Evolutionary conservation across 352 stramenopile genomes (phyloP).

Genomic region (Globisporangium recalcitrans): DNA sequence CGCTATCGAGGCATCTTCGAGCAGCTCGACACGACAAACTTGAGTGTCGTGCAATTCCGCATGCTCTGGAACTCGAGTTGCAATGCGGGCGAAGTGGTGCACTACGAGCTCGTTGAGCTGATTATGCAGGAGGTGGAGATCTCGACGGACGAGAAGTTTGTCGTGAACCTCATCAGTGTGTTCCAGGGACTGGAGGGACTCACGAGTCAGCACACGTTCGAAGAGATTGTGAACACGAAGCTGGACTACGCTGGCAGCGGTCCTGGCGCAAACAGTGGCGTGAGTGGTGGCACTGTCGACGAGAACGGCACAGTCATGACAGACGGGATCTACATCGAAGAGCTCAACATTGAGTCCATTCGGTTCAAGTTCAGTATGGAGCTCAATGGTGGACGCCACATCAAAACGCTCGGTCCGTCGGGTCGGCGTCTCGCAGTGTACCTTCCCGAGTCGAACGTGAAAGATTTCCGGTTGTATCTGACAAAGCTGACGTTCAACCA

Average conservation of each 20-base stretch:
- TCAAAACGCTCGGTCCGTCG: constrained; percentile 78
- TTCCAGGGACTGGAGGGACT: constrained; percentile 83
- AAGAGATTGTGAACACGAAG: constrained; percentile 76
- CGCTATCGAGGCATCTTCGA: constrained; percentile 79
- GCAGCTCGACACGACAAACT: constrained; percentile 56
- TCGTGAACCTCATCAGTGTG: constrained; percentile 86
- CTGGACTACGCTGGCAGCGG: constrained; percentile 45
- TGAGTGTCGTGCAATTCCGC: constrained; percentile 79
- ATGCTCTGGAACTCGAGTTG: constrained; percentile 85
- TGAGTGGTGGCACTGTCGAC: constrained; percentile 18
- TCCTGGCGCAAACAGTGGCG: constrained; percentile 20
- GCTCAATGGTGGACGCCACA: constrained; percentile 75
- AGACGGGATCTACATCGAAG: constrained; percentile 84
- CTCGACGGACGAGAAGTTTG: constrained; percentile 88
- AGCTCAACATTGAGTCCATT: constrained; percentile 80
- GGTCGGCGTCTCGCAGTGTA: constrained; percentile 72
- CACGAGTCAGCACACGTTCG: constrained; percentile 67
- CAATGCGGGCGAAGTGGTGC: constrained; percentile 70
- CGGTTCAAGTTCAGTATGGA: constrained; percentile 86
- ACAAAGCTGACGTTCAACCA: constrained; percentile 79
- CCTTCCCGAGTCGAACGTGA: constrained; percentile 86
- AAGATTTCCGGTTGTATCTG: constrained; percentile 83
- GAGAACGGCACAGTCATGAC: constrained; percentile 20
- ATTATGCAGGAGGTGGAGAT: constrained; percentile 87
- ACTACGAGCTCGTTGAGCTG: constrained; percentile 84